Evolutionary conservation across 768 basidiomycete genomes (phyloP).

Genomic region (Ephemerocybe angulata): DNA sequence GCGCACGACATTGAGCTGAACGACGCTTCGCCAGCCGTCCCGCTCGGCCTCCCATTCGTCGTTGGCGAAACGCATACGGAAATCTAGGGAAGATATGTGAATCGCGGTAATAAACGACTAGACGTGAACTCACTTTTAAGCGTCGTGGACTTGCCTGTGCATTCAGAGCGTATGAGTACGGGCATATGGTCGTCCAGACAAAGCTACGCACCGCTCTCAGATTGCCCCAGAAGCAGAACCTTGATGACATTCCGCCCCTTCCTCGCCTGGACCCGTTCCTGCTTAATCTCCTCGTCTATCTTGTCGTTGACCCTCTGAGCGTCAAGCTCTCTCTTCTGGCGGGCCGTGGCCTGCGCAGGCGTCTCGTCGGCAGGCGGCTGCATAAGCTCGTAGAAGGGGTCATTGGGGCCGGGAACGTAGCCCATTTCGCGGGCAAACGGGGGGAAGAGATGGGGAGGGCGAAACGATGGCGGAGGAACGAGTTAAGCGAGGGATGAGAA

Average conservation of each 20-base stretch:
- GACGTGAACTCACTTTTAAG: slow-evolving; percentile 49
- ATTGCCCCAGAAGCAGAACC: slow-evolving; percentile 60
- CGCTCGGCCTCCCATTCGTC: slow-evolving; percentile 67
- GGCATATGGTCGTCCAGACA: slow-evolving; percentile 2
- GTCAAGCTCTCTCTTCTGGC: slow-evolving; percentile 43
- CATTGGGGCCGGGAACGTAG: slow-evolving; percentile 32
- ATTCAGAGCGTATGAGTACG: slow-evolving; percentile 1
- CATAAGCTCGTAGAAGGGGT: slow-evolving; percentile 46
- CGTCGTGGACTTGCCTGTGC: slow-evolving; percentile 63
- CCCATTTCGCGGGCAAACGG: slow-evolving; percentile 22
- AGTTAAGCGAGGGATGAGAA: not conserved
- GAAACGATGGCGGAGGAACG: not conserved
- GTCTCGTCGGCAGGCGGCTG: slow-evolving; percentile 51
- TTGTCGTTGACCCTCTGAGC: slow-evolving; percentile 48
- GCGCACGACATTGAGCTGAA: slow-evolving; percentile 77
- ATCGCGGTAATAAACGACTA: not conserved
- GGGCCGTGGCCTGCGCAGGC: slow-evolving; percentile 44
- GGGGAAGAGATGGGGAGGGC: not conserved
- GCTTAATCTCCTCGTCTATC: slow-evolving; percentile 59
- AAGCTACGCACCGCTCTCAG: slow-evolving; percentile 54
- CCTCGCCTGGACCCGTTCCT: slow-evolving; percentile 40
- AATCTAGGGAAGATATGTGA: slow-evolving; percentile 41
- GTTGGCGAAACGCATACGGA: slow-evolving; percentile 64
- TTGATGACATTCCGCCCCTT: slow-evolving; percentile 49
- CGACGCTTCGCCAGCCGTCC: slow-evolving; percentile 69